These are phyloP conservation scores for Cairneyella variabilis DNA, from an alignment of 495 filamentous ascomycete species.

Conservation along the genomic window DNA sequence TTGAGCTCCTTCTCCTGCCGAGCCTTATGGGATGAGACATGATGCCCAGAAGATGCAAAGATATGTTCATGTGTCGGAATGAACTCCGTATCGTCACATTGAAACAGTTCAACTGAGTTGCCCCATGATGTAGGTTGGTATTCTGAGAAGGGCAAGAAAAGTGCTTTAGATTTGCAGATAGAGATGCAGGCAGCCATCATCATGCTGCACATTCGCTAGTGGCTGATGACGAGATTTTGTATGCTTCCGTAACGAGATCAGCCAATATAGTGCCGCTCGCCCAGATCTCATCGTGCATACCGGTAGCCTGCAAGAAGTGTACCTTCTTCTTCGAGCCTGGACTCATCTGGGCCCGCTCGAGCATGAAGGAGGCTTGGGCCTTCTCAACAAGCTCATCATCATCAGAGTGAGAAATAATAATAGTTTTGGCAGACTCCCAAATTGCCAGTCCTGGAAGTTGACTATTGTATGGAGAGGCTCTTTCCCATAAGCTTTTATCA, in stretches of 20 bases:
- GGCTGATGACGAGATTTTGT: too few relatives aligned
- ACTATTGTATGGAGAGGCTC: slow-evolving; percentile 12
- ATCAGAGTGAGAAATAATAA: slow-evolving; percentile 23
- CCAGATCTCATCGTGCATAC: slow-evolving; percentile 23
- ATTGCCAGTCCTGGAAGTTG: background rate
- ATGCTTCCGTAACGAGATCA: slow-evolving; percentile 13
- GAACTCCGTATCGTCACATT: too few relatives aligned
- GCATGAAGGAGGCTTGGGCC: slow-evolving; percentile 18
- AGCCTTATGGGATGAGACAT: too few relatives aligned
- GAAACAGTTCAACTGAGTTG: too few relatives aligned
- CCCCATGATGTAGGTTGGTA: too few relatives aligned
- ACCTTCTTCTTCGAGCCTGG: slow-evolving; percentile 5
- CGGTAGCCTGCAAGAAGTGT: slow-evolving; percentile 8
- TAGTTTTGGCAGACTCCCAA: slow-evolving; percentile 14
- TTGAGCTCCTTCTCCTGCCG: too few relatives aligned
- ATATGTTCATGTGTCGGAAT: too few relatives aligned
- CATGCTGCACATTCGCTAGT: too few relatives aligned
- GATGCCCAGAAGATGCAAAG: too few relatives aligned
- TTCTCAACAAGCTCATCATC: slow-evolving; percentile 22
- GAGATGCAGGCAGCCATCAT: background rate
- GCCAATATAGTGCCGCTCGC: slow-evolving; percentile 15
- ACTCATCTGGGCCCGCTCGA: slow-evolving; percentile 4
- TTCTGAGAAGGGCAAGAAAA: too few relatives aligned
- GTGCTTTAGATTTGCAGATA: too few relatives aligned
- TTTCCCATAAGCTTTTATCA: slow-evolving; percentile 13